These are phyloP conservation scores for Fistulifera solaris DNA, from an alignment of 108 stramenopile species.

Conservation along the genomic window DNA sequence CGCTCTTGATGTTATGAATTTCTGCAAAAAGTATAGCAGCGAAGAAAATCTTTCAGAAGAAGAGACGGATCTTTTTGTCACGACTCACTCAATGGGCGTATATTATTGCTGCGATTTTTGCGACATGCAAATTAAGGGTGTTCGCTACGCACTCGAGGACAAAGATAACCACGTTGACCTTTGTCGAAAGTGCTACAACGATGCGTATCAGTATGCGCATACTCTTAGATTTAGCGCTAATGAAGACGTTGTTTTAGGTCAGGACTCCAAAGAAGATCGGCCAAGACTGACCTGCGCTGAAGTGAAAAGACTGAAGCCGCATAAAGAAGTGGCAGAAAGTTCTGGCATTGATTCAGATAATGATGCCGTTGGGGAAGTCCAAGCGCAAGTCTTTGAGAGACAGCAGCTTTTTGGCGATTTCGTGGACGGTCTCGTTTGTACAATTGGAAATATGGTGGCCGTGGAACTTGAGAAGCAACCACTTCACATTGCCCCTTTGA, in stretches of 20 bases:
- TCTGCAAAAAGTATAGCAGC: too few species aligned
- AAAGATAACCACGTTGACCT: background rate
- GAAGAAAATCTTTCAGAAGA: too few species aligned
- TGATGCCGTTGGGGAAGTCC: background rate
- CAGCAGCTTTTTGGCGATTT: background rate
- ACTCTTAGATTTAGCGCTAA: background rate
- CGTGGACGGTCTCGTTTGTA: background rate
- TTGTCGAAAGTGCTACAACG: background rate
- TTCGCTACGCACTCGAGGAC: background rate
- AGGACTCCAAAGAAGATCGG: background rate
- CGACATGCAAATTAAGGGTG: background rate
- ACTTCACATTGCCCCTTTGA: background rate
- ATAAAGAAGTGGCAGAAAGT: too few species aligned
- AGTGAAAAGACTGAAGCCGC: background rate
- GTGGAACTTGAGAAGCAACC: background rate
- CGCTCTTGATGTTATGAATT: too few species aligned
- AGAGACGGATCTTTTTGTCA: too few species aligned
- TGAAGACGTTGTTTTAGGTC: background rate
- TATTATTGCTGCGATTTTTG: background rate
- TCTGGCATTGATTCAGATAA: too few species aligned
- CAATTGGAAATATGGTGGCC: background rate
- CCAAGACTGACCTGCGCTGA: background rate
- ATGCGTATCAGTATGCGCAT: background rate
- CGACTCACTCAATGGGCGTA: background rate
- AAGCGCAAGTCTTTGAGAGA: background rate